Percentiles rank a stretch among this genome's conserved stretches.
Conservation (phyloP, 805 yeast genomes). For the Ogataea saltuana region DNA sequence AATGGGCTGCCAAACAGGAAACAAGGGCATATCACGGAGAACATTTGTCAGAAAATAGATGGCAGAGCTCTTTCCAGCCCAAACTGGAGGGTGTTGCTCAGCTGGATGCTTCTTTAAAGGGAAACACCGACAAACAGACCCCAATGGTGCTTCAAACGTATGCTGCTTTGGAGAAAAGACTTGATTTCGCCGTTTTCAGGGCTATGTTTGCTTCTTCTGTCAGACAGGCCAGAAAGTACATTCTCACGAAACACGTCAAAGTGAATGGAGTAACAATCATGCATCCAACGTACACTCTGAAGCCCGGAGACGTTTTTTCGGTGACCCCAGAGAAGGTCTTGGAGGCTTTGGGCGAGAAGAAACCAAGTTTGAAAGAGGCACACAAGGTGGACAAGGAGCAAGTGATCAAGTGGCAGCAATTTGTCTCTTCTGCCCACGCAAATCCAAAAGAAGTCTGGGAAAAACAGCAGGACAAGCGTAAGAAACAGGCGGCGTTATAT, state of each 20-base stretch:
- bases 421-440: slow-evolving; percentile 57
- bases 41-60: slow-evolving; percentile 78
- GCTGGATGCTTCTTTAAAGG: slow-evolving; percentile 75
- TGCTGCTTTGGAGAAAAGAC: slow-evolving; percentile 83
- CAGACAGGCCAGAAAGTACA: slow-evolving; percentile 90
- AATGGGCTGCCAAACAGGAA: slow-evolving; percentile 88
- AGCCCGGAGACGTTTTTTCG: slow-evolving; percentile 83
- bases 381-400: slow-evolving; percentile 71
- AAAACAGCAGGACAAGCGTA: slow-evolving; percentile 46
- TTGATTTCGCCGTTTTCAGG: slow-evolving; percentile 89
- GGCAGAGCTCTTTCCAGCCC: slow-evolving; percentile 69
- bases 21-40: slow-evolving; percentile 97
- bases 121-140: slow-evolving; percentile 56
- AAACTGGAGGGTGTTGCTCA: slow-evolving; percentile 85
- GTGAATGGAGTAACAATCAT: slow-evolving; percentile 82
- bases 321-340: slow-evolving; percentile 86
- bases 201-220: slow-evolving; percentile 90
- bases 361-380: slow-evolving; percentile 73
- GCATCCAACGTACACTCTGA: slow-evolving; percentile 76
- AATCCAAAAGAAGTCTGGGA: slow-evolving; percentile 61
- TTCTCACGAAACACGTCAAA: slow-evolving; percentile 74
- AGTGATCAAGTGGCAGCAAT: slow-evolving; percentile 72
- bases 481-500: slow-evolving; percentile 36
- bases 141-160: slow-evolving; percentile 88
- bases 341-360: slow-evolving; percentile 78